Evolutionary conservation across 805 yeast species (phyloP).

Genomic region (Cyberlindnera mycetangii): DNA sequence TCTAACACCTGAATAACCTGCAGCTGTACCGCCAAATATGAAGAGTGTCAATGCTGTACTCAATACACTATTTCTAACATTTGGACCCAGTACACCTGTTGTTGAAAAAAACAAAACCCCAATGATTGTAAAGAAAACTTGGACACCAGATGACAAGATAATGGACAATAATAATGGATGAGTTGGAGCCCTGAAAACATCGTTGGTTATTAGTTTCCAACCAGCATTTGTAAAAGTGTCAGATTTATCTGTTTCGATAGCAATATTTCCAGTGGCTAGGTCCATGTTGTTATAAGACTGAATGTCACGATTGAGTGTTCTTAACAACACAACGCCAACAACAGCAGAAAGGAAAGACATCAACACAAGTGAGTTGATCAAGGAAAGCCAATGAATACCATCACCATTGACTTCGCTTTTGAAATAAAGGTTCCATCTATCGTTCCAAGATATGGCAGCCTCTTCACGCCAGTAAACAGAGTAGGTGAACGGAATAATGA

Average conservation of each 20-base stretch:
- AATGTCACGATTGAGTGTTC: conserved; percentile 52
- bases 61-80: conserved; percentile 64
- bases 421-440: conserved; percentile 73
- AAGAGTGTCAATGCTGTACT: conserved; percentile 59
- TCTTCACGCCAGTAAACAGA: conserved; percentile 91
- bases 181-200: conserved; percentile 52
- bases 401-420: conserved; percentile 47
- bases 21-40: conserved; percentile 66
- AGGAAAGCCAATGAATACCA: conserved; percentile 74
- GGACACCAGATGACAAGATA: conserved; percentile 71
- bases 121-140: conserved; percentile 59
- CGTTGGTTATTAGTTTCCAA: conserved; percentile 55
- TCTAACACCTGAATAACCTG: conserved; percentile 70
- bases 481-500: conserved; percentile 71
- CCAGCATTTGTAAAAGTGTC: conserved; percentile 33
- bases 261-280: conserved; percentile 23
- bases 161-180: conserved; percentile 49
- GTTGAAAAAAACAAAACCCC: conserved; percentile 60
- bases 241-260: conserved; percentile 26
- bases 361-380: conserved; percentile 68
- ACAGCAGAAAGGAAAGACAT: conserved; percentile 57
- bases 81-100: conserved; percentile 57
- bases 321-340: conserved; percentile 60
- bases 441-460: conserved; percentile 54
- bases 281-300: conserved; percentile 33